A percentile compares a stretch with the other conserved stretches of the same genome.
These are phyloP conservation scores for Apiotrichum siamense DNA, from an alignment of 1,284 basidiomycete species.

Conservation along the genomic window DNA sequence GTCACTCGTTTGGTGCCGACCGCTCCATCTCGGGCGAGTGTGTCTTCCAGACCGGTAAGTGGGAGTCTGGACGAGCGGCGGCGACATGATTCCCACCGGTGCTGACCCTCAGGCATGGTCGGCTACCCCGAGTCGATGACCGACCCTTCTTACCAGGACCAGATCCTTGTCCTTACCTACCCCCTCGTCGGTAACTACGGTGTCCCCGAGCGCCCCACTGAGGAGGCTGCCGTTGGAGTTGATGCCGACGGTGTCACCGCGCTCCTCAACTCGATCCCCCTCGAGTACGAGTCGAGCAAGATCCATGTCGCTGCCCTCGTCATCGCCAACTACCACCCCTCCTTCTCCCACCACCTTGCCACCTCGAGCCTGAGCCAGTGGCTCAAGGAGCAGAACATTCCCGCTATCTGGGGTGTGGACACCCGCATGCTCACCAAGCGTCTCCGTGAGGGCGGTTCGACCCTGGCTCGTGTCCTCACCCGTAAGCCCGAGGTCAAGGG, in stretches of 20 bases:
- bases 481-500: constrained; percentile 48
- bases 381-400: constrained; percentile 92
- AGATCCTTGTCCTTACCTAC: constrained; percentile 96
- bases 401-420: constrained; percentile 94
- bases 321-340: constrained; percentile 88
- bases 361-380: constrained; percentile 80
- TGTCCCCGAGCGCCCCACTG: constrained; percentile 69
- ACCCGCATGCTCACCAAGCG: constrained; percentile 95
- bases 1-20: constrained; percentile 89
- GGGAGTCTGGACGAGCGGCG: not conserved
- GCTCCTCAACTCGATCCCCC: constrained; percentile 59
- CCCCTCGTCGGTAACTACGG: constrained; percentile 98
- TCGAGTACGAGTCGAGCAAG: constrained; percentile 85
- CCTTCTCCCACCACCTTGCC: constrained; percentile 94
- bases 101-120: constrained; percentile 99
- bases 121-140: constrained; percentile 98
- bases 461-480: constrained; percentile 77
- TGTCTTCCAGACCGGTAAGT: constrained; percentile 97
- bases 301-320: constrained; percentile 91
- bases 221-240: constrained; percentile 38
- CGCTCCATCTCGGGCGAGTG: constrained; percentile 96
- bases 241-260: constrained; percentile 41
- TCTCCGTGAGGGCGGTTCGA: constrained; percentile 87
- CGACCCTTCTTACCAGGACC: constrained; percentile 96
- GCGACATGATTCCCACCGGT: not conserved